These are phyloP conservation scores for Aethionema arabicum DNA, from an alignment of 345 rosid species.

Conservation along the genomic window DNA sequence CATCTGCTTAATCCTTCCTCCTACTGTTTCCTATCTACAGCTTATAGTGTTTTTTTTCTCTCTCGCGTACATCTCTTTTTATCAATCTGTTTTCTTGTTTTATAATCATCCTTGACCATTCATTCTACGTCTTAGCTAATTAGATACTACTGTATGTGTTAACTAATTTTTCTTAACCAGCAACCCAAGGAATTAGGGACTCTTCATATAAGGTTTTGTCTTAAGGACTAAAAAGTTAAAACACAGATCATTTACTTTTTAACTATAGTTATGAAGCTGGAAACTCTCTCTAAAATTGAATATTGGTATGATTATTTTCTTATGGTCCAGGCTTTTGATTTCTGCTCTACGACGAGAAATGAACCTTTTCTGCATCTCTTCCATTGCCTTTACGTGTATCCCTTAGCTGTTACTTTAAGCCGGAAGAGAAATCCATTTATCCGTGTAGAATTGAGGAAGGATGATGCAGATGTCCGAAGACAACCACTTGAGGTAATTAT, in stretches of 20 bases:
- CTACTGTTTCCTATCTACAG: slow-evolving; percentile 13
- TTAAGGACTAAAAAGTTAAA: slow-evolving; percentile 4
- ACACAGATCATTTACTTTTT: slow-evolving; percentile 15
- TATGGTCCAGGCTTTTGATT: slow-evolving; percentile 92
- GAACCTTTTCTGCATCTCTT: slow-evolving; percentile 98
- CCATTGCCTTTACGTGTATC: slow-evolving; percentile 93
- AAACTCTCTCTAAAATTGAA: slow-evolving; percentile 7
- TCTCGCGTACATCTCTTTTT: slow-evolving; percentile 18
- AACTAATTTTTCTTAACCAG: slow-evolving; percentile 18
- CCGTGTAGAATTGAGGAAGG: slow-evolving; percentile 89
- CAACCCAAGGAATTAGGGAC: slow-evolving; percentile 7
- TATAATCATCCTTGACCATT: slow-evolving; percentile 26
- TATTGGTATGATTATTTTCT: slow-evolving; percentile 22
- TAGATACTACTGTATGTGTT: slow-evolving; percentile 16
- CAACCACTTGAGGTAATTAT: slow-evolving; percentile 86
- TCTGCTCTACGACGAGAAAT: slow-evolving; percentile 85
- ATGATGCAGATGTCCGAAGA: slow-evolving; percentile 83
- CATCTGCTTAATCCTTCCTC: slow-evolving; percentile 17
- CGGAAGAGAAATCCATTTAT: slow-evolving; percentile 90
- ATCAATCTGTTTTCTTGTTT: slow-evolving; percentile 9
- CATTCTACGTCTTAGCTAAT: slow-evolving; percentile 22
- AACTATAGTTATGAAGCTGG: slow-evolving; percentile 14
- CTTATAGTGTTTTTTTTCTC: slow-evolving; percentile 11
- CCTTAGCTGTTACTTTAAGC: slow-evolving; percentile 77
- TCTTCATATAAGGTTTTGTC: slow-evolving; percentile 5